Evolutionary conservation across 805 yeast genomes (phyloP).

Genomic region (Suhomyces tanzawaensis): DNA sequence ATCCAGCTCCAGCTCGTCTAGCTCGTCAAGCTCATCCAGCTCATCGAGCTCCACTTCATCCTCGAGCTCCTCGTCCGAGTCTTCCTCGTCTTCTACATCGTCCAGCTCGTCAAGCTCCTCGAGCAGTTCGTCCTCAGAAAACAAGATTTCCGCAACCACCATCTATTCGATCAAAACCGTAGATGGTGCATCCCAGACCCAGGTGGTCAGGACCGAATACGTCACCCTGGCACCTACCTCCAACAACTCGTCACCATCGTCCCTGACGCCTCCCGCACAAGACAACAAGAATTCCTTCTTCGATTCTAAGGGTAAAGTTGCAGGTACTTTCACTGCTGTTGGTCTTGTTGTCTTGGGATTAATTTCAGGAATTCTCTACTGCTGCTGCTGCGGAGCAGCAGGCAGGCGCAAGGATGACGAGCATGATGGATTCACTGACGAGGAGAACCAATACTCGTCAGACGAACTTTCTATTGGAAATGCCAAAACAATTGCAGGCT

Average conservation of each 20-base stretch:
- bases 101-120: constrained; percentile 16
- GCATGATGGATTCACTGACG: constrained; percentile 34
- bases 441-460: constrained; percentile 37
- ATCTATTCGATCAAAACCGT: constrained; percentile 21
- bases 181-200: constrained; percentile 19
- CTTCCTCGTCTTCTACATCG: constrained; percentile 5
- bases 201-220: constrained; percentile 21
- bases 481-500: constrained; percentile 10
- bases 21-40: constrained; percentile 12
- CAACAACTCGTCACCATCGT: constrained; percentile 5
- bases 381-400: constrained; percentile 33
- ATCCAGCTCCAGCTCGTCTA: constrained; percentile 22
- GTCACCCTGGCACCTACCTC: constrained; percentile 17
- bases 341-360: constrained; percentile 58
- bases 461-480: constrained; percentile 26
- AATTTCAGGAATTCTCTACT: constrained; percentile 41
- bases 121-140: constrained; percentile 16
- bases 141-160: constrained; percentile 18
- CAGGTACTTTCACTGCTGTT: constrained; percentile 80
- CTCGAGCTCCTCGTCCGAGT: constrained; percentile 17
- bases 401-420: constrained; percentile 14
- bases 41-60: constrained; percentile 8
- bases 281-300: constrained; percentile 47
- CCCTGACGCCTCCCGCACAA: constrained; percentile 3
- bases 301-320: constrained; percentile 71